Evolutionary conservation across 1,139 yeast species (phyloP).

Genomic region (Maudiozyma humilis): DNA sequence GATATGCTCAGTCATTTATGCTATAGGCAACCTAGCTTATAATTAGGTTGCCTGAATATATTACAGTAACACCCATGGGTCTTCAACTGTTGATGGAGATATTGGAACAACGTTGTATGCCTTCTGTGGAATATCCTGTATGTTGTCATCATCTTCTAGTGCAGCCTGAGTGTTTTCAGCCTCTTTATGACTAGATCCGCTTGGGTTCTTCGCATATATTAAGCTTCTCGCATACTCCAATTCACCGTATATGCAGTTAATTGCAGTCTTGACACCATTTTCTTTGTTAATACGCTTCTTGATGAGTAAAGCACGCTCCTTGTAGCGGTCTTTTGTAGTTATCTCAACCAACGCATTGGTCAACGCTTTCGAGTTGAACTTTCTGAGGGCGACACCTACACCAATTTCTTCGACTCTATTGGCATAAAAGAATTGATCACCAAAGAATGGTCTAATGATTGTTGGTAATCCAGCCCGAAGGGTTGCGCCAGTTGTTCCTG

Average conservation of each 20-base stretch:
- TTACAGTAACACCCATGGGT: conserved; percentile 14
- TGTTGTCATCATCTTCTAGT: not conserved
- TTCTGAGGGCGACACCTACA: conserved; percentile 67
- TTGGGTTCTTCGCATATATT: conserved; percentile 30
- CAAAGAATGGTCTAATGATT: conserved; percentile 87
- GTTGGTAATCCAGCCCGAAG: conserved; percentile 82
- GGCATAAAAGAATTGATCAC: conserved; percentile 92
- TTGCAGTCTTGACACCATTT: conserved; percentile 72
- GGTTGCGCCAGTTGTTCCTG: conserved; percentile 94
- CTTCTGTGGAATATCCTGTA: not conserved
- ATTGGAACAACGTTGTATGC: conserved; percentile 2
- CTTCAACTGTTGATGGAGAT: conserved; percentile 6
- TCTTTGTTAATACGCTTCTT: conserved; percentile 60
- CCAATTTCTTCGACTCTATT: conserved; percentile 81
- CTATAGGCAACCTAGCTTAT: too few species aligned
- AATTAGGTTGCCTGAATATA: too few species aligned
- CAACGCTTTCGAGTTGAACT: conserved; percentile 56
- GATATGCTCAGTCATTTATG: not conserved
- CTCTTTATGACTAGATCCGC: not conserved
- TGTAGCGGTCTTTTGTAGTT: conserved; percentile 58
- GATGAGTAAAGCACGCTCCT: conserved; percentile 53
- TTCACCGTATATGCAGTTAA: conserved; percentile 67
- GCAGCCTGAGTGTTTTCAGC: not conserved
- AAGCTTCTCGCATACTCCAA: conserved; percentile 64
- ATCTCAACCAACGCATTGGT: conserved; percentile 61